Evolutionary conservation across 1,139 yeast species (phyloP).

Genomic region (Hyphopichia pseudoburtonii): DNA sequence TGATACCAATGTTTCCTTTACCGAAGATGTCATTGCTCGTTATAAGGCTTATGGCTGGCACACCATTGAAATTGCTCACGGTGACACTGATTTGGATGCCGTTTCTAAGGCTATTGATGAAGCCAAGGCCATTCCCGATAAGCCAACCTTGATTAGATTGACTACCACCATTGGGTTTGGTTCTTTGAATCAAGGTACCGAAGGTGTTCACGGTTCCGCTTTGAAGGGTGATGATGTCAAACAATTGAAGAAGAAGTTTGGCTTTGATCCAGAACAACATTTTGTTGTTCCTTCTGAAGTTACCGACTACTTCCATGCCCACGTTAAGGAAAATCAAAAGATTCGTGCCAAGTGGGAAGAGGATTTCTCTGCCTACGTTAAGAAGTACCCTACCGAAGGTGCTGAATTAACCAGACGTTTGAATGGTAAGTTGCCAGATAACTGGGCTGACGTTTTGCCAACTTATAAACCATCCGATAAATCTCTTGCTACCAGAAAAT

Average conservation of each 20-base stretch:
- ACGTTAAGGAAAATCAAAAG: slow-evolving; percentile 57
- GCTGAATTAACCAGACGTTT: slow-evolving; percentile 83
- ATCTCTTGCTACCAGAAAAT: slow-evolving; percentile 92
- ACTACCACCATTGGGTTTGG: slow-evolving; percentile 95
- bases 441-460: slow-evolving; percentile 83
- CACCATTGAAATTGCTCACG: slow-evolving; percentile 72
- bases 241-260: slow-evolving; percentile 81
- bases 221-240: slow-evolving; percentile 89
- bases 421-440: slow-evolving; percentile 75
- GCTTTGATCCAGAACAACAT: slow-evolving; percentile 83
- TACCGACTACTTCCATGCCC: slow-evolving; percentile 60
- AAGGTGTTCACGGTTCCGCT: slow-evolving; percentile 96
- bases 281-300: slow-evolving; percentile 86
- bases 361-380: slow-evolving; percentile 58
- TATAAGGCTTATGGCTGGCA: slow-evolving; percentile 97
- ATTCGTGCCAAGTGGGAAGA: slow-evolving; percentile 75
- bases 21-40: slow-evolving; percentile 87
- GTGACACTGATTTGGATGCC: slow-evolving; percentile 75
- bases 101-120: slow-evolving; percentile 72
- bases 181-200: slow-evolving; percentile 82
- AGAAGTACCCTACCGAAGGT: slow-evolving; percentile 76
- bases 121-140: slow-evolving; percentile 64
- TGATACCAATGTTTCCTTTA: slow-evolving; percentile 84
- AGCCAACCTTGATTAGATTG: slow-evolving; percentile 90
- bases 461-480: slow-evolving; percentile 73